Evolutionary conservation across 345 rosid genomes (phyloP).

Genomic region (Eucalyptus regnans): DNA sequence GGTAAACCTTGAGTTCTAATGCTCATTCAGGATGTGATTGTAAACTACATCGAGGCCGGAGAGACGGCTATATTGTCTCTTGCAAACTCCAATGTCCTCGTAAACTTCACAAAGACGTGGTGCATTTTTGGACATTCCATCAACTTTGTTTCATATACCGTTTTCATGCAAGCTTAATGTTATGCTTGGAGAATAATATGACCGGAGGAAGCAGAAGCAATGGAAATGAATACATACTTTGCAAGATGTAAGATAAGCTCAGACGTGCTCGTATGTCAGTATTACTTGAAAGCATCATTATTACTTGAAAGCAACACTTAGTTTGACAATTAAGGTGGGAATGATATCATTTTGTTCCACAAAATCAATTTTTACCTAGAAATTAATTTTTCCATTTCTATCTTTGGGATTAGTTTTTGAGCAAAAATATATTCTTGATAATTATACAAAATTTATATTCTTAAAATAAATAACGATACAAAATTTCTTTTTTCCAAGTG

Average conservation of each 20-base stretch:
- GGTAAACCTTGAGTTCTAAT: background rate
- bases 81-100: background rate
- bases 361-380: too few relatives aligned
- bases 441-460: rapidly evolving
- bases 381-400: too few relatives aligned
- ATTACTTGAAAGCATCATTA: background rate
- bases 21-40: background rate
- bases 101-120: background rate
- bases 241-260: background rate
- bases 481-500: too few relatives aligned
- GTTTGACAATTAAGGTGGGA: rapidly evolving
- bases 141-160: background rate
- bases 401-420: too few relatives aligned
- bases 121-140: background rate
- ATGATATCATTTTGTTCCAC: too few relatives aligned
- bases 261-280: background rate
- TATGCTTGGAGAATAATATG: background rate
- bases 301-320: background rate
- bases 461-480: rapidly evolving
- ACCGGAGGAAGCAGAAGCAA: background rate
- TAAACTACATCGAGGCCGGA: background rate
- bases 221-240: background rate
- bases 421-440: rapidly evolving
- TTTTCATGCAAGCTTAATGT: background rate
- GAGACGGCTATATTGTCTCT: background rate